A percentile compares a stretch with the other conserved stretches of the same genome.
These are phyloP conservation scores for Fusarium redolens DNA, from an alignment of 2,329 filamentous ascomycete genomes.

Conservation along the genomic window DNA sequence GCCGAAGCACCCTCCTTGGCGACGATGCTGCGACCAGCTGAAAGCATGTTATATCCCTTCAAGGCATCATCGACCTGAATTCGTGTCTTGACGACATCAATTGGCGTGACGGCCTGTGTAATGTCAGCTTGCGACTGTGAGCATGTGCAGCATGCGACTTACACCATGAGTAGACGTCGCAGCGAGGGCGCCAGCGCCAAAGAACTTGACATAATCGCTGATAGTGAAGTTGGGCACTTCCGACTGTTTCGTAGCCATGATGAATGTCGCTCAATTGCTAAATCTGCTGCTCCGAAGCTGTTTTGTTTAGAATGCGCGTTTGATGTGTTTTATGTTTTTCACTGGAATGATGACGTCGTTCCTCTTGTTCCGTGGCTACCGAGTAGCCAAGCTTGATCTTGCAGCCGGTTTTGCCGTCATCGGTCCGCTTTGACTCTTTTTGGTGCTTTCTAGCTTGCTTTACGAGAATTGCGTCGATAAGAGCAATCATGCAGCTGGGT, in stretches of 20 bases:
- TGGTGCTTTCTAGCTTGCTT: constrained; percentile 11
- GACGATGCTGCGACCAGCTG: constrained; percentile 82
- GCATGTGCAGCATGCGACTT: constrained; percentile 38
- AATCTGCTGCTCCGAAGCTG: not conserved
- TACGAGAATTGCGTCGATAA: not conserved
- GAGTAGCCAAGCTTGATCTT: constrained; percentile 21
- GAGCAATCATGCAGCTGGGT: not conserved
- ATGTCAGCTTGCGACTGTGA: not conserved
- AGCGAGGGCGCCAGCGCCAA: constrained; percentile 63
- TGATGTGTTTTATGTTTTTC: constrained; percentile 26
- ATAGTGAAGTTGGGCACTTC: constrained; percentile 55
- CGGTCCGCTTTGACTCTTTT: constrained; percentile 27
- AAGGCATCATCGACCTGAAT: constrained; percentile 89
- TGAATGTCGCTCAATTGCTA: constrained; percentile 18
- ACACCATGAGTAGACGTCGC: constrained; percentile 64
- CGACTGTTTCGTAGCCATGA: constrained; percentile 41
- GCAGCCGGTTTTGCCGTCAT: constrained; percentile 24
- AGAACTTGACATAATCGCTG: constrained; percentile 64
- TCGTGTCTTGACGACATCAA: constrained; percentile 85
- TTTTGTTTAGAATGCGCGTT: not conserved
- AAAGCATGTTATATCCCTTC: constrained; percentile 86
- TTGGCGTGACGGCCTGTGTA: constrained; percentile 64
- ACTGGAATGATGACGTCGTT: constrained; percentile 29
- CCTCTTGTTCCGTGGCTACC: constrained; percentile 21
- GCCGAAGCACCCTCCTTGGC: constrained; percentile 82